Evolutionary conservation across 805 yeast genomes (phyloP).

Genomic region (Hanseniaspora occidentalis): DNA sequence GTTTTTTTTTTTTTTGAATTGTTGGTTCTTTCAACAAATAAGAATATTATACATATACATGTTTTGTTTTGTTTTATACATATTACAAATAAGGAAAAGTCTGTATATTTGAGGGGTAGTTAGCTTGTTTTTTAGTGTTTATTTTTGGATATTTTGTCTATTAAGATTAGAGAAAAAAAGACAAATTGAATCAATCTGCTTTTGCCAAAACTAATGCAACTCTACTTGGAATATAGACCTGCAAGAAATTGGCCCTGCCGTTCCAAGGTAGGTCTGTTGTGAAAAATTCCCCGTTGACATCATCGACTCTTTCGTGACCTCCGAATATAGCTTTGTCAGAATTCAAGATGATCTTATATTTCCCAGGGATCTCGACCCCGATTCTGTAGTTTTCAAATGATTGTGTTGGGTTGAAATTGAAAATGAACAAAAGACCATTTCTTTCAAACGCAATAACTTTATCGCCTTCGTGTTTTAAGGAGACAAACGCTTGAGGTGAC

Average conservation of each 20-base stretch:
- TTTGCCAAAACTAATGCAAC: constrained; percentile 48
- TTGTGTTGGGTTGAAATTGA: constrained; percentile 81
- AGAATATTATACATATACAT: not conserved
- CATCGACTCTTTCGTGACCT: constrained; percentile 69
- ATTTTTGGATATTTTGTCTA: no score
- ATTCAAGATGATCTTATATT: constrained; percentile 60
- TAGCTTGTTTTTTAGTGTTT: no score
- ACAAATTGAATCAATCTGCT: constrained; percentile 4
- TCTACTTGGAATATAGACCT: constrained; percentile 74
- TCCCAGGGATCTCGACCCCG: constrained; percentile 77
- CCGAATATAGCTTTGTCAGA: constrained; percentile 64
- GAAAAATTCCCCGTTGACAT: constrained; percentile 37
- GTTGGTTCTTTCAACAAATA: no score
- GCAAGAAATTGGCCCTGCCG: constrained; percentile 58
- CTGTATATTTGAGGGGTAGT: not conserved
- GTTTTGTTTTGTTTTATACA: not conserved
- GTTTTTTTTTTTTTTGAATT: constrained; percentile 1
- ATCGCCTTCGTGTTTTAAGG: constrained; percentile 80
- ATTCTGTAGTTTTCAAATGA: constrained; percentile 79
- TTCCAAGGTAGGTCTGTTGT: constrained; percentile 78
- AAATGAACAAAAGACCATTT: constrained; percentile 69
- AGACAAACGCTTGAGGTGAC: constrained; percentile 68
- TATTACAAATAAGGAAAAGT: not conserved
- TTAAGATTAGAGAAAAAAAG: no score
- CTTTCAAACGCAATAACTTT: constrained; percentile 84